A percentile compares a stretch with the other conserved stretches of the same genome.
Conservation (phyloP, 164 flowering plant genomes). For the Tetrastigma voinierianum region DNA sequence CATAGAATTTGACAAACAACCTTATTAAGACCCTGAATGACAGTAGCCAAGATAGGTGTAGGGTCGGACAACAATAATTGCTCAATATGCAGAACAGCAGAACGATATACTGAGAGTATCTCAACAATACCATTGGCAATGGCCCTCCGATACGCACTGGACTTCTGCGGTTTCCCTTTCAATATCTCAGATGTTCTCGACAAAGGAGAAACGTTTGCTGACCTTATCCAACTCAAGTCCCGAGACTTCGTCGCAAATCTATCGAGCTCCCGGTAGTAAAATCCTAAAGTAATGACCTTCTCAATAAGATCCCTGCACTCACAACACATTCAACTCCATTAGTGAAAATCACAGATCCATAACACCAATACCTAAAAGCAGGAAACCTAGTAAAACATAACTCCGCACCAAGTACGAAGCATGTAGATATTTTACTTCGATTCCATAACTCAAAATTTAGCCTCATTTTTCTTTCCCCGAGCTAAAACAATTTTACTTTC, state of each 20-base stretch:
- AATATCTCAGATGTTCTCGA: constrained; percentile 28
- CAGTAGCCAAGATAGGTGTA: constrained; percentile 77
- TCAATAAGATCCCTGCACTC: constrained; percentile 81
- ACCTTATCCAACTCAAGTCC: constrained; percentile 86
- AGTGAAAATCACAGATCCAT: not conserved
- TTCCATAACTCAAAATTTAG: too few relatives aligned
- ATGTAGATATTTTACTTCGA: too few relatives aligned
- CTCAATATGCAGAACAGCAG: constrained; percentile 92
- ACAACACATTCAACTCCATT: not conserved
- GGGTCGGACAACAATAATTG: constrained; percentile 85
- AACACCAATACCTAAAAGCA: too few relatives aligned
- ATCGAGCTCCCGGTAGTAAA: constrained; percentile 87
- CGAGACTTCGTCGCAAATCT: constrained; percentile 74
- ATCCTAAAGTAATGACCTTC: constrained; percentile 73
- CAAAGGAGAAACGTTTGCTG: constrained; percentile 37
- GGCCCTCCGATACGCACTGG: constrained; percentile 84
- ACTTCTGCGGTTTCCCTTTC: constrained; percentile 34
- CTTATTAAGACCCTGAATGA: constrained; percentile 92
- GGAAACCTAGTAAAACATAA: too few relatives aligned
- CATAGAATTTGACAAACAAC: constrained; percentile 26
- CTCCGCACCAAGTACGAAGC: too few relatives aligned
- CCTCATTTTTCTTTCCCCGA: too few relatives aligned
- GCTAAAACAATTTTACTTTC: too few relatives aligned
- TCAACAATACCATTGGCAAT: constrained; percentile 94
- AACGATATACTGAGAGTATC: constrained; percentile 78